Percentiles rank a stretch among this genome's conserved stretches.
These are phyloP conservation scores for Phyllosticta citriasiana DNA, from an alignment of 2,329 filamentous ascomycete genomes.

Conservation along the genomic window DNA sequence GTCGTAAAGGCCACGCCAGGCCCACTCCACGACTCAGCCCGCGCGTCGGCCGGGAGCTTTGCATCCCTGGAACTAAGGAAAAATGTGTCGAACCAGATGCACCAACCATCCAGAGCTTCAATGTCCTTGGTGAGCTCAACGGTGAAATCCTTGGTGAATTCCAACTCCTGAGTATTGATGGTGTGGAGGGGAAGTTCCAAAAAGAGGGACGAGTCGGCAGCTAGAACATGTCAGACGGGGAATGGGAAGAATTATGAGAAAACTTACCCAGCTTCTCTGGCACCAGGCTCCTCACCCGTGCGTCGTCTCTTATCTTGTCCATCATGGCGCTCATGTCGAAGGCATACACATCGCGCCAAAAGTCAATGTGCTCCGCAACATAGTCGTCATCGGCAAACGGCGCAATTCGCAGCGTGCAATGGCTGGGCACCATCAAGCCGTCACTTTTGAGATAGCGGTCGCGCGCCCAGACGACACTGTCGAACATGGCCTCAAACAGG, in stretches of 20 bases:
- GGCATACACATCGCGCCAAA: conserved; percentile 89
- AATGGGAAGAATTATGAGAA: not conserved
- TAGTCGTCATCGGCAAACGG: conserved; percentile 71
- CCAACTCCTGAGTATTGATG: conserved; percentile 59
- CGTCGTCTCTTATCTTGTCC: conserved; percentile 68
- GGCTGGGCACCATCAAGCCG: conserved; percentile 78
- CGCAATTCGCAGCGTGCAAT: conserved; percentile 72
- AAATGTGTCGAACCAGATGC: conserved; percentile 92
- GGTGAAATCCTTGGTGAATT: conserved; percentile 61
- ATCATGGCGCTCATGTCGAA: conserved; percentile 94
- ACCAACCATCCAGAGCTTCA: conserved; percentile 70
- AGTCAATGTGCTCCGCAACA: conserved; percentile 65
- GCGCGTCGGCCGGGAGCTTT: conserved; percentile 36
- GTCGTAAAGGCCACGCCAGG: conserved; percentile 70
- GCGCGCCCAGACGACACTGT: conserved; percentile 78
- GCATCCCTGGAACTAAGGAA: conserved; percentile 57
- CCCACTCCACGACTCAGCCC: conserved; percentile 53
- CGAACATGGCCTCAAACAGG: conserved; percentile 92
- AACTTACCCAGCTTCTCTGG: conserved; percentile 41
- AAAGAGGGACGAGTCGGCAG: conserved; percentile 51
- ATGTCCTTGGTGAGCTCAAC: conserved; percentile 52
- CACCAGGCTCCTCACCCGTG: conserved; percentile 18
- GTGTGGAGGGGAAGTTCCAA: conserved; percentile 67
- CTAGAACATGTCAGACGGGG: conserved; percentile 13
- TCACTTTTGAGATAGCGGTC: conserved; percentile 74